Conservation (phyloP, 2,329 filamentous ascomycete genomes). For the Ophiosphaerella korrae region DNA sequence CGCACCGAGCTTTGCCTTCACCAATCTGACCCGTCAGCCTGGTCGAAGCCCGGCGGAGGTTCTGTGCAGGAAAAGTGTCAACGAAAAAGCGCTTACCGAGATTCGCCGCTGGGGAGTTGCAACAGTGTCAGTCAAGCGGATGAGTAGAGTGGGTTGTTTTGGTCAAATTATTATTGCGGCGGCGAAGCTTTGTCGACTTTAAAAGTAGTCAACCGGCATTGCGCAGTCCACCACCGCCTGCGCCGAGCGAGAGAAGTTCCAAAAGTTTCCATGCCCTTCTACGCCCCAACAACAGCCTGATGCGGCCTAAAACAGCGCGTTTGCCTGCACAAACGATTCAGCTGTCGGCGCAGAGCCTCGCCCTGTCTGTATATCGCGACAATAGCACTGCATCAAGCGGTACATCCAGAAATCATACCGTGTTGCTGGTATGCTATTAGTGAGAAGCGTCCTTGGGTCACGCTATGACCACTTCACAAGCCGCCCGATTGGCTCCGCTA, state of each 20-base stretch:
- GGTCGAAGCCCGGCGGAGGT: constrained; percentile 11
- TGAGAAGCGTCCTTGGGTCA: constrained; percentile 5
- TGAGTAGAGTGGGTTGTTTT: constrained; percentile 15
- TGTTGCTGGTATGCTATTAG: constrained; percentile 3
- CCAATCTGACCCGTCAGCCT: constrained; percentile 21
- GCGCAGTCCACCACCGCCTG: constrained; percentile 35
- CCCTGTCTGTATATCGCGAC: background rate
- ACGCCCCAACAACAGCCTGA: constrained; percentile 36
- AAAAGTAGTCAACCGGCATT: constrained; percentile 41
- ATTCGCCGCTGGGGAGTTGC: constrained; percentile 9
- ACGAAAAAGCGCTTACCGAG: constrained; percentile 24
- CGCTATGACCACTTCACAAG: constrained; percentile 4
- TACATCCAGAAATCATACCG: background rate
- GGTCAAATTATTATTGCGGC: constrained; percentile 15
- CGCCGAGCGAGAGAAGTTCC: constrained; percentile 45
- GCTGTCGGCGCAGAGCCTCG: background rate
- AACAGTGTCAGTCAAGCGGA: background rate
- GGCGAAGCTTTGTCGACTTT: constrained; percentile 35
- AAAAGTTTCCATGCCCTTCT: constrained; percentile 42
- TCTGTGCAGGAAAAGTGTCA: constrained; percentile 4
- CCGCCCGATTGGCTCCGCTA: constrained; percentile 16
- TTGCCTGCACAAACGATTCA: constrained; percentile 16
- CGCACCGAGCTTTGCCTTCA: constrained; percentile 16
- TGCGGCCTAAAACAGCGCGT: constrained; percentile 13
- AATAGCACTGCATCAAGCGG: background rate